A percentile compares a stretch with the other conserved stretches of the same genome.
Conservation (phyloP, 352 stramenopile species). For the Blastocystis sp. region DNA sequence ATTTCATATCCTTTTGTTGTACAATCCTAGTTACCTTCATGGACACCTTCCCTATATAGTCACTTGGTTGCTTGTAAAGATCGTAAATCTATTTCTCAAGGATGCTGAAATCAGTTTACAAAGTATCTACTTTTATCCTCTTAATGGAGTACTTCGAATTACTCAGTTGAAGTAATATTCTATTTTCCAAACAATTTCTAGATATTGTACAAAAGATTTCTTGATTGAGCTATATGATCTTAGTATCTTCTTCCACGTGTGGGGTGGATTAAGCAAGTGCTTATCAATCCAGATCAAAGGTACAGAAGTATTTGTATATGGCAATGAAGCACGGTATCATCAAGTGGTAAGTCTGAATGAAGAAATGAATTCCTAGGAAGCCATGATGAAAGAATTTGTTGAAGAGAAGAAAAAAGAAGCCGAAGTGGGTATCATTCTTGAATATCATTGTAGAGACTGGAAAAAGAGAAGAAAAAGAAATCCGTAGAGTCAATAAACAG, state of each 20-base stretch:
- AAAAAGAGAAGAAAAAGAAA: conserved; percentile 35
- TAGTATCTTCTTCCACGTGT: conserved; percentile 49
- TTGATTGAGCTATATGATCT: conserved; percentile 37
- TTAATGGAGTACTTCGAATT: conserved; percentile 35
- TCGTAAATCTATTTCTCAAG: conserved; percentile 52
- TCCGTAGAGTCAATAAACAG: background rate
- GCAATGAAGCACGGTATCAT: conserved; percentile 37
- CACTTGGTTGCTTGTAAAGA: conserved; percentile 45
- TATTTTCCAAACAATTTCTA: background rate
- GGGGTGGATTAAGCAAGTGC: conserved; percentile 33
- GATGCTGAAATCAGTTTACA: conserved; percentile 23
- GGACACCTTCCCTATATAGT: background rate
- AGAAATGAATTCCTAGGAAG: background rate
- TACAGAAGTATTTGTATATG: conserved; percentile 38
- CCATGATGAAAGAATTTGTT: conserved; percentile 58
- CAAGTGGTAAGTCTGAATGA: background rate
- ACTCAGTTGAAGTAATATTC: background rate
- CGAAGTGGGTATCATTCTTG: background rate
- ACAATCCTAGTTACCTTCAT: background rate
- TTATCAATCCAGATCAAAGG: conserved; percentile 43
- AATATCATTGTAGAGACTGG: background rate
- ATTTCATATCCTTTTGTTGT: conserved; percentile 52
- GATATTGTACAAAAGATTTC: conserved; percentile 54
- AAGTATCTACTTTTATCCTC: conserved; percentile 53
- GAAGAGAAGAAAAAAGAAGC: conserved; percentile 24